These are phyloP conservation scores for Saitozyma sp. DNA, from an alignment of 768 basidiomycete genomes.

Conservation along the genomic window DNA sequence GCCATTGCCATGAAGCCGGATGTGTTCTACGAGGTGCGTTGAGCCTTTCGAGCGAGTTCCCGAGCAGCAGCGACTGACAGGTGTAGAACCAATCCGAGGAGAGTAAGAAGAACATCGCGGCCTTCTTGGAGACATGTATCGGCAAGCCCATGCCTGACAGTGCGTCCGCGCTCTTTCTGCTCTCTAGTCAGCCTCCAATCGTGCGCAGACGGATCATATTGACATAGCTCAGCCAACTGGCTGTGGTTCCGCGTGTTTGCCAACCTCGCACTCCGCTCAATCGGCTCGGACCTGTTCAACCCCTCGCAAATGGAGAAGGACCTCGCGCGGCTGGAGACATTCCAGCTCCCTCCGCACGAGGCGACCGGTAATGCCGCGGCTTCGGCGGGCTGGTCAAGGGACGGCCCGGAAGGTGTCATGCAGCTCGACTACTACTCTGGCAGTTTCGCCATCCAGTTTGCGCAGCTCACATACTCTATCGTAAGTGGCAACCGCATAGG, in stretches of 20 bases:
- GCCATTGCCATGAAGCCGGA: constrained; percentile 67
- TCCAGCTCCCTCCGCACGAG: constrained; percentile 59
- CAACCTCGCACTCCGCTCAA: constrained; percentile 68
- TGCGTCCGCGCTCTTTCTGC: constrained; percentile 7
- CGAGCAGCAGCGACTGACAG: constrained; percentile 1
- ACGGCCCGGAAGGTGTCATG: constrained; percentile 73
- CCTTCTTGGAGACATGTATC: constrained; percentile 74
- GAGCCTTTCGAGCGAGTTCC: not conserved
- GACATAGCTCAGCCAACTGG: constrained; percentile 61
- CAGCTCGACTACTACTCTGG: constrained; percentile 79
- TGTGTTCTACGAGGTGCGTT: constrained; percentile 56
- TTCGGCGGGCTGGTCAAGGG: constrained; percentile 66
- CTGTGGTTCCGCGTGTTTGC: constrained; percentile 80
- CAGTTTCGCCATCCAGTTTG: constrained; percentile 75
- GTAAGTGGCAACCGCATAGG: constrained; percentile 9
- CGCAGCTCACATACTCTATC: constrained; percentile 70
- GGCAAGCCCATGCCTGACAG: constrained; percentile 79
- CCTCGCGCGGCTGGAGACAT: constrained; percentile 73
- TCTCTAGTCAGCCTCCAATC: too few relatives aligned
- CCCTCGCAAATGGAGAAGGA: constrained; percentile 68
- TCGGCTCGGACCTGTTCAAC: constrained; percentile 63
- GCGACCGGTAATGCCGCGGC: constrained; percentile 54
- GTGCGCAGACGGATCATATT: not conserved
- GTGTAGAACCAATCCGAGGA: constrained; percentile 53
- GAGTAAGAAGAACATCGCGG: constrained; percentile 63